Conservation (phyloP, 2,329 filamentous ascomycete species). For the Aspergillus phoenicis region DNA sequence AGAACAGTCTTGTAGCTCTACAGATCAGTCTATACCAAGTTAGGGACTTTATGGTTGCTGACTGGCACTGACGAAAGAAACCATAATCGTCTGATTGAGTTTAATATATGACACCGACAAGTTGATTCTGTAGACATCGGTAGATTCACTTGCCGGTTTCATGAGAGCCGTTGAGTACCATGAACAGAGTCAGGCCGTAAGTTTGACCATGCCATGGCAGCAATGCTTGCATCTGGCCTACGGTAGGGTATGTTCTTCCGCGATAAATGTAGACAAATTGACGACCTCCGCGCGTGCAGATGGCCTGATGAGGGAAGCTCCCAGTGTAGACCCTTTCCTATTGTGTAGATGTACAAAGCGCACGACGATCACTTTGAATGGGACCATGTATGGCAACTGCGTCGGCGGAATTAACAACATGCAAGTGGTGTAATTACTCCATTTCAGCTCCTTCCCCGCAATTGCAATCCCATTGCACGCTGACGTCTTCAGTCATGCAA, state of each 20-base stretch:
- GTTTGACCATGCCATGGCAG: slow-evolving; percentile 5
- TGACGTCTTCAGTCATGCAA: no score
- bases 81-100: background rate
- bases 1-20: background rate
- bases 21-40: background rate
- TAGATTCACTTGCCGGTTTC: background rate
- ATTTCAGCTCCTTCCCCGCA: background rate
- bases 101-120: background rate
- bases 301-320: background rate
- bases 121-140: background rate
- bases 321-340: background rate
- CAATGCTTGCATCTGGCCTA: background rate
- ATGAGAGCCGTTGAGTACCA: background rate
- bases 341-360: background rate
- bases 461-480: no score
- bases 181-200: background rate
- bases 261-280: background rate
- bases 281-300: background rate
- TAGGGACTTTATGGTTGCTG: background rate
- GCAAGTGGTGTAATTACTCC: background rate
- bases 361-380: background rate
- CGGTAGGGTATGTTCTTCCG: background rate
- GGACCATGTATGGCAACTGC: no score
- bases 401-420: no score
- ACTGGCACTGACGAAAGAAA: background rate